phyloP scores from a whole-genome alignment of 345 rosid genomes.

The Eucalyptus pumila region DNA sequence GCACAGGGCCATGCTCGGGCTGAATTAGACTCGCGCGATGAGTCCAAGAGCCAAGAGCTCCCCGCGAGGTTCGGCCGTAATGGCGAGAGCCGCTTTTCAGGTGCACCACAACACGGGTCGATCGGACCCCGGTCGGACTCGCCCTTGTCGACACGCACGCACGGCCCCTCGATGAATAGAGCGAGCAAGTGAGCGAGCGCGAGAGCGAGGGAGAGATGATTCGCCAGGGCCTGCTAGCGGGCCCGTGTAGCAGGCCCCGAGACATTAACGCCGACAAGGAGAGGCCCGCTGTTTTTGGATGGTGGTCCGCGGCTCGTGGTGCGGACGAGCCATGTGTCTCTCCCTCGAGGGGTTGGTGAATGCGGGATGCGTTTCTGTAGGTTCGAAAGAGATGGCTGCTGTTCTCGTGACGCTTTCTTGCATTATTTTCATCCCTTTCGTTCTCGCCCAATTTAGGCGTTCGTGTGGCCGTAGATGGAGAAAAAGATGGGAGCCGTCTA shows the following conservation, averaged over 20 bases:
- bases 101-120: not conserved
- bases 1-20: not conserved
- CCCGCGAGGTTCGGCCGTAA: not conserved
- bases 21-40: not conserved
- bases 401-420: not conserved
- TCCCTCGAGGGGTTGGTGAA: not conserved
- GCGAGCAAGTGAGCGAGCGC: not conserved
- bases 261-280: not conserved
- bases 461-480: not conserved
- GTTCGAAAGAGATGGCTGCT: not conserved
- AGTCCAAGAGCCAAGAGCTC: not conserved
- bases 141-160: fast-evolving
- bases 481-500: not conserved
- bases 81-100: not conserved
- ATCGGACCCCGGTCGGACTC: not conserved
- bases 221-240: not conserved
- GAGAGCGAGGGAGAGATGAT: not conserved
- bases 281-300: not conserved
- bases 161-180: not conserved
- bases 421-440: not conserved
- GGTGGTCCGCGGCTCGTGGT: not conserved
- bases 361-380: not conserved
- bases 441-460: not conserved
- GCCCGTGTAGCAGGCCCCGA: not conserved
- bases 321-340: not conserved